Evolutionary conservation across 148 eudicot genomes (phyloP), one percentile per base, ranked within the genome.

Genomic region (Camellia sinensis): DNA sequence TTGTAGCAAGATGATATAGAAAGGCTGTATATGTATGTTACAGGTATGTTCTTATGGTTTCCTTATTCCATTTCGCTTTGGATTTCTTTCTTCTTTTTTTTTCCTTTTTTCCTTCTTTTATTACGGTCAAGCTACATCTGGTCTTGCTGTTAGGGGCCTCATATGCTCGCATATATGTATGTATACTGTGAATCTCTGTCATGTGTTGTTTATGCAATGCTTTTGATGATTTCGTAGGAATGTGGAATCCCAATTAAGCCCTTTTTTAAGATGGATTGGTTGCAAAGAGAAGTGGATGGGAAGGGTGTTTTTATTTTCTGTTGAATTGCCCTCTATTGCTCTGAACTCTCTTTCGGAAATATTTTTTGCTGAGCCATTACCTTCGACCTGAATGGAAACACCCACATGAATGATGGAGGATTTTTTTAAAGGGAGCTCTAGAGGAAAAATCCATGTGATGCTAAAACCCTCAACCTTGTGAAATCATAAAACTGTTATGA

Each of bases 11-110:
- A 52, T 62, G 57, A 29, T 37, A 15, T 67, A 43, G 22, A 50
- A 77, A 22, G 71, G 41, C 54, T 66, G 40, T 67, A 54, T 15
- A 67, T 78, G 59, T 21, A n/a, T 70, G 53, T 6, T 67, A 41
- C 62, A 11, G 45, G 22, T 69, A 21, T 40, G 43, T 37, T 69
- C 75, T 57, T 70, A 15, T 29, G 43, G 45, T 18, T 19, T n/a
- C 5, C 71, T 76, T 76, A 5, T 3, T 18, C 50, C 68, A 43
- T 48, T 77, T 40, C 18, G 48, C 48, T 43, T 48, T 21, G 53
- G 21, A 64, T 61, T 76, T 62, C 54, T 53, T 14, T 40, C 17
- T 46, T 22, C 54, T 21, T 40, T 44, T 46, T 22, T 73, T 21
- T 56, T 43, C 37, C n/a, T 29, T 22, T 12, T 53, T 29, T 29